phyloP scores from a whole-genome alignment of 805 yeast genomes.

The Diddensiella santjacobensis region DNA sequence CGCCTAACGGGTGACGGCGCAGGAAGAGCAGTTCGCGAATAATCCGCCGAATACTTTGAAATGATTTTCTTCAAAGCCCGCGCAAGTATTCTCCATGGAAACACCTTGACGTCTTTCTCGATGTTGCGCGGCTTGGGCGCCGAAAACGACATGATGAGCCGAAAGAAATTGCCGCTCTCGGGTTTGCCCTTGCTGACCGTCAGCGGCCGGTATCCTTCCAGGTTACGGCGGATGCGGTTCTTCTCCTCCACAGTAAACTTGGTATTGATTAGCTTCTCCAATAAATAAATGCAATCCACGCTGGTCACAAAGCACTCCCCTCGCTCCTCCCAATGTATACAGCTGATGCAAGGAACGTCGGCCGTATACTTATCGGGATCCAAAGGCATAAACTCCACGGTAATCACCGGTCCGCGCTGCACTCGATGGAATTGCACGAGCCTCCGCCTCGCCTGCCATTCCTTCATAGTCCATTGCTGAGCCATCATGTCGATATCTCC shows the following conservation, averaged over 20 bases:
- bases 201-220: conserved; percentile 58
- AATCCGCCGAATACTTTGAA: conserved; percentile 47
- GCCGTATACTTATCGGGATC: conserved; percentile 36
- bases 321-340: conserved; percentile 54
- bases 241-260: conserved; percentile 65
- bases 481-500: conserved; percentile 38
- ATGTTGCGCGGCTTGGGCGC: conserved; percentile 66
- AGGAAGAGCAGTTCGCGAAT: conserved; percentile 3
- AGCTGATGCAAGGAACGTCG: conserved; percentile 48
- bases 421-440: conserved; percentile 45
- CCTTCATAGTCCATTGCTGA: conserved; percentile 46
- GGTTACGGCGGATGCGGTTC: conserved; percentile 62
- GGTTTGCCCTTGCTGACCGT: conserved; percentile 51
- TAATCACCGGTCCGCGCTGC: conserved; percentile 35
- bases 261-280: conserved; percentile 52
- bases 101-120: conserved; percentile 67
- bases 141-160: conserved; percentile 55
- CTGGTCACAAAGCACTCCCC: conserved; percentile 55
- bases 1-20: background rate
- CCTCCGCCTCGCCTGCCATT: conserved; percentile 41
- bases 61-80: conserved; percentile 55
- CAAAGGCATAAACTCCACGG: conserved; percentile 40
- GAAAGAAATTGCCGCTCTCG: conserved; percentile 39
- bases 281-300: conserved; percentile 55
- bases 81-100: conserved; percentile 52